Evolutionary conservation across 2,329 filamentous ascomycete genomes (phyloP).

Genomic region (Diaporthe amygdali): DNA sequence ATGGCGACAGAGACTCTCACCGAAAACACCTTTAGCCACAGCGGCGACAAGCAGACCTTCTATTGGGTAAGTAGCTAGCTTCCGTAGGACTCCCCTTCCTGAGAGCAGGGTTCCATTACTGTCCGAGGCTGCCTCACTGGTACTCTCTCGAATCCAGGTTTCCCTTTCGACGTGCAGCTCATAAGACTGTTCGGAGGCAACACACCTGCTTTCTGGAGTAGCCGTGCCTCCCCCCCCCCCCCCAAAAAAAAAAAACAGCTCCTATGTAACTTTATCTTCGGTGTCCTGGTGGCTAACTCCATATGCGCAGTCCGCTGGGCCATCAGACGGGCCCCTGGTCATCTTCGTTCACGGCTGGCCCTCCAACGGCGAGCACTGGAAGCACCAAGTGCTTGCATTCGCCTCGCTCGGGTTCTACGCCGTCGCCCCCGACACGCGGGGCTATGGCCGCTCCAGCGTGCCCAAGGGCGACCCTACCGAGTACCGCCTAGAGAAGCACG

Average conservation of each 20-base stretch:
- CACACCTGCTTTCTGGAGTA: too few species aligned
- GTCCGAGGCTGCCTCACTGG: neutral
- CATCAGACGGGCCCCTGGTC: slow-evolving; percentile 33
- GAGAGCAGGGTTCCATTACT: neutral
- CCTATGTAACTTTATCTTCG: too few species aligned
- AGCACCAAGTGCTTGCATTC: slow-evolving; percentile 35
- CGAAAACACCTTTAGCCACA: slow-evolving; percentile 26
- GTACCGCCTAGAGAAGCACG: slow-evolving; percentile 39
- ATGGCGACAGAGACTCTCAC: slow-evolving; percentile 15
- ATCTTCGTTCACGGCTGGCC: slow-evolving; percentile 44
- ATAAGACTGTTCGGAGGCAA: too few species aligned
- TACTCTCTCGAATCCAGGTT: too few species aligned
- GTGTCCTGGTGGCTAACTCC: neutral
- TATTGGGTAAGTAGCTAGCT: slow-evolving; percentile 2
- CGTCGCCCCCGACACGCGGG: slow-evolving; percentile 39
- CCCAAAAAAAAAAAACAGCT: too few species aligned
- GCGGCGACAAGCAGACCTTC: slow-evolving; percentile 34
- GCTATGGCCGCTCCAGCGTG: slow-evolving; percentile 42
- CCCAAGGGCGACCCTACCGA: slow-evolving; percentile 30
- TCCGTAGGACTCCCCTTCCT: neutral
- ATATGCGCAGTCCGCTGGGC: slow-evolving; percentile 31
- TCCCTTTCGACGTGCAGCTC: too few species aligned
- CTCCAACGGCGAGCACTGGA: slow-evolving; percentile 40
- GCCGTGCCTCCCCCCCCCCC: too few species aligned
- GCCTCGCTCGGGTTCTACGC: slow-evolving; percentile 37